Evolutionary conservation across 129 eudicot species (phyloP).

Genomic region (Flaveria ramosissima): DNA sequence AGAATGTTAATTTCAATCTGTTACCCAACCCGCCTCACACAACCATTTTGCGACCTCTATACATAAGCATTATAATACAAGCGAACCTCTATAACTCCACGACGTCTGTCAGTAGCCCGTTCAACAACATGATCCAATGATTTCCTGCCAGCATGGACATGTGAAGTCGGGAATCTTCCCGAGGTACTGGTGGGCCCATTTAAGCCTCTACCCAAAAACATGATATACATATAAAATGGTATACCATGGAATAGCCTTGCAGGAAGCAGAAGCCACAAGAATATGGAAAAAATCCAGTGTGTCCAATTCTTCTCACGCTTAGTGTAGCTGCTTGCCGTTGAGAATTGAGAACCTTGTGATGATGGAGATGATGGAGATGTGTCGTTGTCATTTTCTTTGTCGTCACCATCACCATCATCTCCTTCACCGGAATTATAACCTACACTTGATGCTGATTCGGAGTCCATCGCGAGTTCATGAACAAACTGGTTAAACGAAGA

Average conservation of each 20-base stretch:
- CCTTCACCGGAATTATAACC: constrained; percentile 84
- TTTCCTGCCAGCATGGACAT: constrained; percentile 45
- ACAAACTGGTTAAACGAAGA: constrained; percentile 93
- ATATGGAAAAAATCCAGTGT: constrained; percentile 45
- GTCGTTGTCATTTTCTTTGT: background rate
- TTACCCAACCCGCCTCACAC: background rate
- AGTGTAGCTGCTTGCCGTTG: constrained; percentile 62
- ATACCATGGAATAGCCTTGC: constrained; percentile 55
- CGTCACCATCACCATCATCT: background rate
- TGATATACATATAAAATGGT: constrained; percentile 49
- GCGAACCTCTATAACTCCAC: constrained; percentile 91
- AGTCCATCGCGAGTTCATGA: constrained; percentile 79
- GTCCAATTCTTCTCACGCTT: constrained; percentile 48
- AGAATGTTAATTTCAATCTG: too few relatives aligned
- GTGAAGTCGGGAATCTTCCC: constrained; percentile 36
- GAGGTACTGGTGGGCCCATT: constrained; percentile 29
- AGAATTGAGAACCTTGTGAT: constrained; percentile 67
- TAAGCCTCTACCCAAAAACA: constrained; percentile 38
- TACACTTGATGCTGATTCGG: constrained; percentile 70
- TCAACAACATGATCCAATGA: constrained; percentile 66
- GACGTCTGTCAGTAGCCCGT: constrained; percentile 86
- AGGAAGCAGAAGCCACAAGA: constrained; percentile 73
- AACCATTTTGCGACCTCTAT: background rate
- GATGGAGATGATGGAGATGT: constrained; percentile 61
- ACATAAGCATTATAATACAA: constrained; percentile 6